phyloP scores from a whole-genome alignment of 768 basidiomycete species.

The Cyclocybe cylindracea region DNA sequence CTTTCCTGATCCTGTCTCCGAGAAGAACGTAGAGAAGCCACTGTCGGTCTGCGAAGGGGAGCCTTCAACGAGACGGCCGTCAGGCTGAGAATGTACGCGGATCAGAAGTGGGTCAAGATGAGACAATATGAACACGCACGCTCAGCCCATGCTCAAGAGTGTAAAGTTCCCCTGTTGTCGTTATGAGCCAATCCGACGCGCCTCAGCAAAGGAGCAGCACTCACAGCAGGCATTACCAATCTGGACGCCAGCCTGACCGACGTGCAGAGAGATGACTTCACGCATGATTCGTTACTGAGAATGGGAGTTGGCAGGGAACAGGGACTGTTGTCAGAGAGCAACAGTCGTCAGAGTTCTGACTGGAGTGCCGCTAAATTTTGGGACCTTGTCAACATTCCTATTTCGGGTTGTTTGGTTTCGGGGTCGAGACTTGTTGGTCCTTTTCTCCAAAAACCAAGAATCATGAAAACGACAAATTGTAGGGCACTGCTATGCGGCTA shows the following conservation, averaged over 20 bases:
- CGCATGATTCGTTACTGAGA: constrained; percentile 53
- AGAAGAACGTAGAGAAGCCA: constrained; percentile 98
- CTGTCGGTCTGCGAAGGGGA: constrained; percentile 71
- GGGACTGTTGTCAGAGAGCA: constrained; percentile 34
- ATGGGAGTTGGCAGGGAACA: constrained; percentile 10
- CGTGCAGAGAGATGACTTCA: constrained; percentile 95
- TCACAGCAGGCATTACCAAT: constrained; percentile 96
- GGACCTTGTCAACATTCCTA: constrained; percentile 23
- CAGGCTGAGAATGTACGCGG: constrained; percentile 58
- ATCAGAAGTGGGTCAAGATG: constrained; percentile 2
- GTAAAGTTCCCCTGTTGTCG: constrained; percentile 86
- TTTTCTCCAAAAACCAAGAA: constrained; percentile 4
- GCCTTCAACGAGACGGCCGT: constrained; percentile 81
- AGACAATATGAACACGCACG: constrained; percentile 49
- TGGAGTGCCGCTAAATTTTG: constrained; percentile 28
- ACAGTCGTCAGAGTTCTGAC: constrained; percentile 21
- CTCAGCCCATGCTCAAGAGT: constrained; percentile 96
- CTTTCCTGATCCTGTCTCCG: constrained; percentile 91
- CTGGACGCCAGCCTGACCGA: constrained; percentile 96
- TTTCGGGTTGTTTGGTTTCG: constrained; percentile 27
- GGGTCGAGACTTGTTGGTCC: not conserved
- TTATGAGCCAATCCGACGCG: constrained; percentile 5
- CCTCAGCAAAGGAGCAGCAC: constrained; percentile 28
- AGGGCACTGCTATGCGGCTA: constrained; percentile 53
- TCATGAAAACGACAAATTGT: constrained; percentile 5